Conservation (phyloP, 768 basidiomycete genomes). For the Ephemerocybe angulata region DNA sequence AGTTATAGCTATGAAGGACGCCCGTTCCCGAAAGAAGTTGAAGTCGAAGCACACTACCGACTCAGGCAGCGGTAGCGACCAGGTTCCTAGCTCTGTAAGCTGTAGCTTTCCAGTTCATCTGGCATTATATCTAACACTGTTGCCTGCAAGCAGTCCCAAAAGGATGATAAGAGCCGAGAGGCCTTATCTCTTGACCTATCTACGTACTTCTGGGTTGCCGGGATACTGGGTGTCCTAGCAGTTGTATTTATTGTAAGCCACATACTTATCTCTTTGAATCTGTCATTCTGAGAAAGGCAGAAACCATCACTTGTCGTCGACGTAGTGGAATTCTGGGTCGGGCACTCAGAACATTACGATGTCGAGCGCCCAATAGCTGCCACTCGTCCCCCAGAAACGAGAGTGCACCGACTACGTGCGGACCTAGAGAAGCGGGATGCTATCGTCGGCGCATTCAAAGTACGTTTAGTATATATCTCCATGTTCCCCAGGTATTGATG, state of each 20-base stretch:
- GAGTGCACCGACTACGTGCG: conserved; percentile 29
- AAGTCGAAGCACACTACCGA: neutral
- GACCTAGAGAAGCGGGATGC: conserved; percentile 66
- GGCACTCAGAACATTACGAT: conserved; percentile 9
- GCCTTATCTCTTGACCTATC: neutral
- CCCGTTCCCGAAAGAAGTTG: neutral
- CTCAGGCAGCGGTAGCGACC: neutral
- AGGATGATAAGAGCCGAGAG: too few relatives aligned
- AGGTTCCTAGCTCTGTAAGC: neutral
- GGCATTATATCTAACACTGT: too few relatives aligned
- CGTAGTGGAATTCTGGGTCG: conserved; percentile 5
- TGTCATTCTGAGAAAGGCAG: neutral
- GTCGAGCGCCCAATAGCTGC: neutral
- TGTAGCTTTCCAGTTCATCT: too few relatives aligned
- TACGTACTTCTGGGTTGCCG: neutral
- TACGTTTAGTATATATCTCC: conserved; percentile 28
- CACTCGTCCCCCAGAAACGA: neutral
- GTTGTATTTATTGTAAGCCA: neutral
- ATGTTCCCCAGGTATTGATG: neutral
- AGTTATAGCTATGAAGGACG: neutral
- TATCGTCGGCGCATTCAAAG: conserved; percentile 76
- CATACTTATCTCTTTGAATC: too few relatives aligned
- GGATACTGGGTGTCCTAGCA: neutral
- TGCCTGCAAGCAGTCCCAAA: too few relatives aligned
- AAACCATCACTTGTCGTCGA: neutral